Evolutionary conservation across 345 rosid genomes (phyloP).

Genomic region (Kandelia obovata): DNA sequence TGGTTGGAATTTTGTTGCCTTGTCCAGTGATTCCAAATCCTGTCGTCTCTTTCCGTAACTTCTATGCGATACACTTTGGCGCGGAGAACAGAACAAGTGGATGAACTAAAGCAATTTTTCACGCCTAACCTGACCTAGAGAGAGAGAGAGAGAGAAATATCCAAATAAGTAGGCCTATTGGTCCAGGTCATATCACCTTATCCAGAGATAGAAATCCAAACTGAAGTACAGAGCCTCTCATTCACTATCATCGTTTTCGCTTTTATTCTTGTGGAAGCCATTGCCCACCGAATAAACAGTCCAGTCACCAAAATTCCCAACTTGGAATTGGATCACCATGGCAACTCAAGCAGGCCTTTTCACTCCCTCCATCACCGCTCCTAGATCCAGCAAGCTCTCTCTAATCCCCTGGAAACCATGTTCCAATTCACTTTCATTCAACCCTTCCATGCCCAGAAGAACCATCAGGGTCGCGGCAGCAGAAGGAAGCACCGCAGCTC

Average conservation of each 20-base stretch:
- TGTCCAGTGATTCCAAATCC: background rate
- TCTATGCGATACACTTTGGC: background rate
- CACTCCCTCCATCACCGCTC: conserved; percentile 45
- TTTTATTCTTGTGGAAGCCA: no score
- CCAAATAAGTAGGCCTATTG: conserved; percentile 3
- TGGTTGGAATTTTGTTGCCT: background rate
- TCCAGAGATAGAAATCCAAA: conserved; percentile 4
- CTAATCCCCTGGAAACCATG: conserved; percentile 41
- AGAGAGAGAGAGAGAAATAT: background rate
- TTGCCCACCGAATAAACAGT: background rate
- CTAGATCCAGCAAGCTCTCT: conserved; percentile 35
- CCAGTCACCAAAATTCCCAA: background rate
- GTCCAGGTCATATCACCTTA: conserved; percentile 3
- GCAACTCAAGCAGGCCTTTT: conserved; percentile 64
- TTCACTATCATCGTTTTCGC: background rate
- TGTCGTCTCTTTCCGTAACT: background rate
- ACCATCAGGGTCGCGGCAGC: conserved; percentile 38
- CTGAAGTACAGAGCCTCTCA: background rate
- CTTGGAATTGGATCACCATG: conserved; percentile 33
- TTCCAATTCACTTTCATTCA: conserved; percentile 26
- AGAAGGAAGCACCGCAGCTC: conserved; percentile 24
- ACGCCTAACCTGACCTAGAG: background rate
- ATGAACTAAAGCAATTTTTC: no score
- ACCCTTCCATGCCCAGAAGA: conserved; percentile 30
- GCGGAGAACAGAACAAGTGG: background rate